Conservation (phyloP, 495 filamentous ascomycete species). For the Cercophora sp. region DNA sequence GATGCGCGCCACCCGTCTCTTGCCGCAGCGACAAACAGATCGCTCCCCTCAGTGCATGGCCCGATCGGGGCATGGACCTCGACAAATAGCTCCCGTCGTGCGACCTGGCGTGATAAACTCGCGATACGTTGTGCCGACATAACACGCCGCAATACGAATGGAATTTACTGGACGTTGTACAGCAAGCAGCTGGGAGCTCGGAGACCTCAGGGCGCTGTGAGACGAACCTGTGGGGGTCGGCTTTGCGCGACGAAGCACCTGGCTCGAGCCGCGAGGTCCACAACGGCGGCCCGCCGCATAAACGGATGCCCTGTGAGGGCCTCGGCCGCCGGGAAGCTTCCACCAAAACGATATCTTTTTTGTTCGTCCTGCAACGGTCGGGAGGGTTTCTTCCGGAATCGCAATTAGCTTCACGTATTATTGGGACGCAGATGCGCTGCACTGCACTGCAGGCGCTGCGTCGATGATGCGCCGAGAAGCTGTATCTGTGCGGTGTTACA, state of each 20-base stretch:
- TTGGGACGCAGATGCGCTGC: neutral
- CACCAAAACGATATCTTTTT: too few relatives aligned
- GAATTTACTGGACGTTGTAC: neutral
- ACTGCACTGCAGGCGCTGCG: neutral
- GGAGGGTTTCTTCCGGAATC: too few relatives aligned
- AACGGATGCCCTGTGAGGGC: too few relatives aligned
- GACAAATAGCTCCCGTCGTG: too few relatives aligned
- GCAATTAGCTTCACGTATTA: too few relatives aligned
- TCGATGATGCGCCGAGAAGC: constrained; percentile 7
- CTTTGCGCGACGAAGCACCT: neutral
- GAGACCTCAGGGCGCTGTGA: neutral
- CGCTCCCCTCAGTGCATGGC: too few relatives aligned
- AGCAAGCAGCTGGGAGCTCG: too few relatives aligned
- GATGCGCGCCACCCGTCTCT: constrained; percentile 12
- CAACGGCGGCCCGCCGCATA: too few relatives aligned
- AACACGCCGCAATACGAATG: neutral
- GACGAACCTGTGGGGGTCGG: constrained; percentile 8
- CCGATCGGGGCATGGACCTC: too few relatives aligned
- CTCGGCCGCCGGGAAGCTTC: too few relatives aligned
- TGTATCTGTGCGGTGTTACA: constrained; percentile 10
- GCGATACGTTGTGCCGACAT: constrained; percentile 6
- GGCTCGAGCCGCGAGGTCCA: constrained; percentile 3
- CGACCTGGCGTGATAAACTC: neutral
- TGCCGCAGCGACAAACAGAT: constrained; percentile 1
- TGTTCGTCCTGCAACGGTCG: too few relatives aligned